Evolutionary conservation across 192 early-diverging fungal species (phyloP), one percentile per base, ranked within the genome.

Genomic region (Coemansia sp.): DNA sequence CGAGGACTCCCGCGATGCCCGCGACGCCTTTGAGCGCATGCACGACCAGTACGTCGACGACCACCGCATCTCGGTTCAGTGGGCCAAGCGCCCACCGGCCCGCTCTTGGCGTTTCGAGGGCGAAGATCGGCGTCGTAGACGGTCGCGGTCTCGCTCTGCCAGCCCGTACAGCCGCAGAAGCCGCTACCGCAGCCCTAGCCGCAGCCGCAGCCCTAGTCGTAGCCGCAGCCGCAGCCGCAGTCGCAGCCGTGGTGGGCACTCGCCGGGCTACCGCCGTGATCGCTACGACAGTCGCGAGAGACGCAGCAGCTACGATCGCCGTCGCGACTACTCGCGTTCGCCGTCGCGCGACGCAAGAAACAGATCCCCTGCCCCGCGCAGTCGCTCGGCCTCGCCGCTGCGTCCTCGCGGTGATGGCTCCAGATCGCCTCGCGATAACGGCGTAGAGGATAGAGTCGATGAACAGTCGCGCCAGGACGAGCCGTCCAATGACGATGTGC

Each of bases 21-120:
- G 87, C 20, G 94, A 96, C 71, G 94, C 95, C n/a, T 93, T 86
- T 61, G 83, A 93, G 67, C 92, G 91, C 42, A 92, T 98, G 93
- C 93, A 92, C 67, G 90, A 89, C 50, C 66, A 87, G 60, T 81
- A 85, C 32, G 68, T 98, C 28, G 93, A 91, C 50, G 93, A 93
- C n/a, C 70, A 85, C 68, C 71, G 85, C 29, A 72, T 98, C 39
- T 86, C 85, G 39, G 85, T 98, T 49, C 93, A 98, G 84, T 96
- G 90, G 90, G 94, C 94, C 52, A 92, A 92, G 75, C 91, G 90
- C 48, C 81, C 91, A 24, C 92, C 93, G 2, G 85, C 87, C 55
- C 72, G 87, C 14, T 83, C 84, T 29, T 94, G 93, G 93, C 82
- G 92, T 42, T 90, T 88, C 59, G 90, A 87, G n/a, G 81, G 83